Base-by-base conservation (phyloP, 2,329 filamentous ascomycete species). In the Pestalotiopsis sp. region DNA sequence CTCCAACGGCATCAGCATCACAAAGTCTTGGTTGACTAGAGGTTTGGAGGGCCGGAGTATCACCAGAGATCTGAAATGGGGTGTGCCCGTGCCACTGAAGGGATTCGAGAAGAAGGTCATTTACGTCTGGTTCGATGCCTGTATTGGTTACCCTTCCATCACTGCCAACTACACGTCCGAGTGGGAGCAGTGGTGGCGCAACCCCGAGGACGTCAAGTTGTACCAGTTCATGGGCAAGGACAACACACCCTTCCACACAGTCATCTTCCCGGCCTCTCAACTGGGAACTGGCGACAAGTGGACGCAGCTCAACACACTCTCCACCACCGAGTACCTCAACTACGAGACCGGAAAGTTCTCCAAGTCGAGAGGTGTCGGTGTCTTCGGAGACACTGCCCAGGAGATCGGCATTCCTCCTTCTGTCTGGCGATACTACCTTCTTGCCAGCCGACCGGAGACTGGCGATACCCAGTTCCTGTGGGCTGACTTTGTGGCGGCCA, bases 11-110 rank as follows among this genome's bases (percentile, higher is more conserved):
- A 84, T 90, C 69, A 86, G 89, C 71, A 96, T 96, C 74, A 95
- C 93, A 17, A 88, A 93, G 76, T 90, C 90, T 4, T 96, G 93
- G 93, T 83, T 97, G 70, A 90, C 91, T 69, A 91, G 95, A 83
- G 95, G 95, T 5, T 83, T 98, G 68, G 91, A 95, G 79, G 91
- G 92, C 63, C 91, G 95, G 74, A 93, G 93, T 72, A 98, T 98
- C 78, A 97, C 95, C 13, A 86, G 95, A 79, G 95, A 98, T 83
- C 85, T 98, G 70, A 95, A 93, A 79, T 98, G 95, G 95, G 95
- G 95, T 77, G 86, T 88, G 17, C 86, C 86, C 3, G 76, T 90
- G 59, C 86, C 84, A 4, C 82, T 87, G 4, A 84, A 86, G 67
- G 86, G 85, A 31, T 90, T 88, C 73, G 82, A 83, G 59, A 82